Percentiles rank a stretch among this genome's conserved stretches.
Conservation (phyloP, 2,329 filamentous ascomycete species). For the Teratosphaeria viscida region DNA sequence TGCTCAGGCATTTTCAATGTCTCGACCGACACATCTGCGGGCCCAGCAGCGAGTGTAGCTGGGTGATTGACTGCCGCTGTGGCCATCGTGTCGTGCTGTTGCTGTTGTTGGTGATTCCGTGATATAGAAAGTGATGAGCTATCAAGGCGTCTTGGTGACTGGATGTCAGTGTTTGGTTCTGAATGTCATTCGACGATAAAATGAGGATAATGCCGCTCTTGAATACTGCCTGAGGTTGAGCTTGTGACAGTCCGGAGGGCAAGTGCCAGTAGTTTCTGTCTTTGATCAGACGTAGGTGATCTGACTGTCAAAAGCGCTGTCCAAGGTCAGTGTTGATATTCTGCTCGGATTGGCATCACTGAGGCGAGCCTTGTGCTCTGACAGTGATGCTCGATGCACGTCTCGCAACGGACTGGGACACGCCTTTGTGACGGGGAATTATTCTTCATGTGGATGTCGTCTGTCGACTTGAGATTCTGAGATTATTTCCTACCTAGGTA, state of each 20-base stretch:
- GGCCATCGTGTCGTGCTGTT: not conserved
- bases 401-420: not conserved
- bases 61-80: not conserved
- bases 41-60: not conserved
- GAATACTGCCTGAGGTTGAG: not conserved
- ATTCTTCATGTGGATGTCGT: too few species aligned
- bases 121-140: not conserved
- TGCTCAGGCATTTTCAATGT: not conserved
- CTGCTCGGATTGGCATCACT: not conserved
- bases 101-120: not conserved
- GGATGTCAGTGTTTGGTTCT: not conserved
- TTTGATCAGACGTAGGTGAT: not conserved
- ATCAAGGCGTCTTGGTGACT: not conserved
- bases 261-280: not conserved
- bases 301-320: not conserved
- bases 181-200: not conserved
- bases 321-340: not conserved
- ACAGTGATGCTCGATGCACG: not conserved
- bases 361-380: not conserved
- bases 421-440: too few species aligned
- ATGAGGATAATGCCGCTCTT: not conserved
- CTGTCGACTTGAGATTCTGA: too few species aligned
- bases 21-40: not conserved
- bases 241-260: not conserved
- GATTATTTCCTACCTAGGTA: too few species aligned